Evolutionary conservation across 495 filamentous ascomycete genomes (phyloP), one percentile per base, ranked within the genome.

Genomic region (Penicillium robsamsonii): DNA sequence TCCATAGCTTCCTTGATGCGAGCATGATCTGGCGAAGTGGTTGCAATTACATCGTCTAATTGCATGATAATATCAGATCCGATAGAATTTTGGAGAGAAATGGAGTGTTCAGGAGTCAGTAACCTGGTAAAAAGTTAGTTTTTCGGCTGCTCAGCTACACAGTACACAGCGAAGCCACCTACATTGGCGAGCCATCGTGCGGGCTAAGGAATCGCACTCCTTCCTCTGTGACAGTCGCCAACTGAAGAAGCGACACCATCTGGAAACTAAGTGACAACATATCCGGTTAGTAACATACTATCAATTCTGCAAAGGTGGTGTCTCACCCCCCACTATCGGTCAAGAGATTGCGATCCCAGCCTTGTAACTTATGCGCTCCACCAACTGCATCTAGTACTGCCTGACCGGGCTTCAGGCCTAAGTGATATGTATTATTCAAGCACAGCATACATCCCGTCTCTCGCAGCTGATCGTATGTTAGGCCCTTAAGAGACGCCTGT

Each of bases 21-120:
- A 20, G 72, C 80, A 41, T 82, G 75, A 71, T 97, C 93, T 4
- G 93, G 92, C 0, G 92, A 96, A 0, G 94, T 97, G 10, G 95
- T 96, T 20, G 88, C 92, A 48, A 97, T 87, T 37, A 99, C 95
- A 67, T 99, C 94, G 74, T 99, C 94, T 8, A 99, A 82, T 71
- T 97, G 95, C 95, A 99, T 97, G 30, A 97, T 96, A 64, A 99
- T 97, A 75, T 99, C 94, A 50, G 90, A 94, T 63, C 94, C 95
- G 64, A 99, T 97, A 30, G 88, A 90, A 70, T 97, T 97, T 67
- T 99, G 94, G 17, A 99, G 82, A 22, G 88, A 87, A 56, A 97
- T 97, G 1, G 94, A 97, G 74, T 97, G 93, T 69, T 99, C 94
- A 4, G 94, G 94, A 0, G 95, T 97, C 12, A 99, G 85, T 10